Conservation (phyloP, 805 yeast genomes). For the Pichia gijzeniarum region DNA sequence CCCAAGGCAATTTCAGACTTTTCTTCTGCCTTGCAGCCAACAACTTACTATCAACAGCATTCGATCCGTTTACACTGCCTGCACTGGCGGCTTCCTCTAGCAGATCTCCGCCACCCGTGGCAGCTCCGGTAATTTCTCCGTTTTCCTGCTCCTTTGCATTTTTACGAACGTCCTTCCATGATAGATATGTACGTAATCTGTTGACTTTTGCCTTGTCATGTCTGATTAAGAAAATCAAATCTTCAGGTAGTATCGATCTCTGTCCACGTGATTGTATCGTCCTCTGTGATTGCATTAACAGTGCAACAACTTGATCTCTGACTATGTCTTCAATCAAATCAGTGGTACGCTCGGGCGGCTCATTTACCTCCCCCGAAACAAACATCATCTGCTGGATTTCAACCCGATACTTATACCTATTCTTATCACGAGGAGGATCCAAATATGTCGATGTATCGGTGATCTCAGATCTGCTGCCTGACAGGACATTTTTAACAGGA, state of each 20-base stretch:
- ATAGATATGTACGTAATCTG: slow-evolving; percentile 79
- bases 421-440: slow-evolving; percentile 17
- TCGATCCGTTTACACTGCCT: slow-evolving; percentile 30
- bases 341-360: slow-evolving; percentile 88
- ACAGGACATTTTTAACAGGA: no score
- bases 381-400: slow-evolving; percentile 99
- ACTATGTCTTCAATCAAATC: slow-evolving; percentile 94
- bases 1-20: slow-evolving; percentile 90
- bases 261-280: slow-evolving; percentile 78
- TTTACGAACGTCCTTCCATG: slow-evolving; percentile 96
- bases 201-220: slow-evolving; percentile 94
- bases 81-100: slow-evolving; percentile 24
- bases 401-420: slow-evolving; percentile 69
- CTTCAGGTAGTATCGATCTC: slow-evolving; percentile 83
- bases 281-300: slow-evolving; percentile 63
- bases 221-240: slow-evolving; percentile 83
- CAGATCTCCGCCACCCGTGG: slow-evolving; percentile 29
- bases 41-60: slow-evolving; percentile 34
- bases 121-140: slow-evolving; percentile 35
- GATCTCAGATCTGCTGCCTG: background rate
- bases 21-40: slow-evolving; percentile 55
- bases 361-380: slow-evolving; percentile 91
- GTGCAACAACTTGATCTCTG: slow-evolving; percentile 87
- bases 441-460: background rate
- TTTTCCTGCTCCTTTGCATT: slow-evolving; percentile 54